Evolutionary conservation across 2,329 filamentous ascomycete species (phyloP), one percentile per base, ranked within the genome.

Genomic region (Orbilia quercus): DNA sequence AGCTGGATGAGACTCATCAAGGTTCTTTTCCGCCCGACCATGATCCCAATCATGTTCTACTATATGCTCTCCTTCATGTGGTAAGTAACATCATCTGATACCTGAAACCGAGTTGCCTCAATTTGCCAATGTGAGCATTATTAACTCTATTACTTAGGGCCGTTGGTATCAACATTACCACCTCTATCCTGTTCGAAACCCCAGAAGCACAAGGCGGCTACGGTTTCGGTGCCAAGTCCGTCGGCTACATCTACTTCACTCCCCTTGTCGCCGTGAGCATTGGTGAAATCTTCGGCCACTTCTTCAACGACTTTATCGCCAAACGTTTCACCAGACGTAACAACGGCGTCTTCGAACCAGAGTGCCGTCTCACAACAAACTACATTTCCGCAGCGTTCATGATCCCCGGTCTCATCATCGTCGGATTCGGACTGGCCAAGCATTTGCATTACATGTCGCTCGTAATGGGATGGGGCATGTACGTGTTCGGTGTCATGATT

Each of bases 161-260:
- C 40, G 70, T 78, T 59, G 77, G 76, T 20, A 77, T 78, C 72
- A 77, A 78, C 45, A 75, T 77, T 38, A 77, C 74, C 7, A 69
- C 74, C n/a, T 71, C 76, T 11, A 74, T 78, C 44, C 60, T 78
- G 20, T 74, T 78, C 50, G 70, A 67, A 7, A 73, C 73, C 1
- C 76, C 75, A 18, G 20, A 34, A 23, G 58, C 23, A 25, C 47
- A 34, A 11, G 76, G 76, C 20, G 75, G 77, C 11, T 78, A 78
- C 54, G 76, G 76, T 2, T 77, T 73, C 38, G 58, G 58, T 23
- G 58, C 65, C 40, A 66, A 64, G 40, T 73, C 63, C 1, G 40
- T 77, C 34, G 76, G 74, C 11, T 78, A 66, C 45, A 69, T 76
- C 36, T 79, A 79, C 66, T 78, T 79, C 45, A 77, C 78, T 2